These are phyloP conservation scores for Fusarium palustre DNA, from an alignment of 2,329 filamentous ascomycete species.

Conservation along the genomic window DNA sequence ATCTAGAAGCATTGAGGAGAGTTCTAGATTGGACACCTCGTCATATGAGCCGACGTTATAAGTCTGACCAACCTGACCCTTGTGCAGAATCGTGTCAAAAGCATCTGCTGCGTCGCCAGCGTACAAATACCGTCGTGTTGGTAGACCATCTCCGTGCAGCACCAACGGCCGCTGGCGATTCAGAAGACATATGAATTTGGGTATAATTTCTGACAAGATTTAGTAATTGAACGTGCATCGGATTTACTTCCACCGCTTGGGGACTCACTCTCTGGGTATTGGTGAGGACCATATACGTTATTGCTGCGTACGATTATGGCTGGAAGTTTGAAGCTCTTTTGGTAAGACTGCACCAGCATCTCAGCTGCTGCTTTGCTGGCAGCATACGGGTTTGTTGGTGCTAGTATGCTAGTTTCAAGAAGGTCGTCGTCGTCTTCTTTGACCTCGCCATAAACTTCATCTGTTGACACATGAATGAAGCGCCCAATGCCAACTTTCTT, in stretches of 20 bases:
- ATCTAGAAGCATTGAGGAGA: conserved; percentile 73
- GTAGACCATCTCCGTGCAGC: conserved; percentile 80
- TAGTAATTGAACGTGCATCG: conserved; percentile 1
- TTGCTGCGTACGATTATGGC: conserved; percentile 84
- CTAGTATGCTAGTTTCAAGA: conserved; percentile 78
- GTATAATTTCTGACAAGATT: conserved; percentile 76
- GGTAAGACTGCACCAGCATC: conserved; percentile 89
- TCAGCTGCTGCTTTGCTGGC: conserved; percentile 85
- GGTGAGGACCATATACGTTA: conserved; percentile 87
- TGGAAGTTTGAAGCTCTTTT: conserved; percentile 84
- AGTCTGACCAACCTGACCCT: conserved; percentile 77
- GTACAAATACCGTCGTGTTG: conserved; percentile 80
- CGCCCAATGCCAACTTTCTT: conserved; percentile 76
- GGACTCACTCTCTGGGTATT: conserved; percentile 81
- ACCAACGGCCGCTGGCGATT: conserved; percentile 74
- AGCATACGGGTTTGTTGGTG: conserved; percentile 84
- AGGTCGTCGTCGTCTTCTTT: conserved; percentile 77
- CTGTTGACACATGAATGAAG: conserved; percentile 86
- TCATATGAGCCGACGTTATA: conserved; percentile 86
- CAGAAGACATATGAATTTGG: conserved; percentile 81
- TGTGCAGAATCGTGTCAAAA: conserved; percentile 86
- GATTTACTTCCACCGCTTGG: background rate
- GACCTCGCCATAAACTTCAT: conserved; percentile 88
- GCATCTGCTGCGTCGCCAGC: conserved; percentile 84
- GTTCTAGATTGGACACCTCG: conserved; percentile 78